Percentiles rank a stretch among this genome's conserved stretches.
Evolutionary conservation across 305 asterid species (phyloP).

Genomic region (Solanum hybrid): DNA sequence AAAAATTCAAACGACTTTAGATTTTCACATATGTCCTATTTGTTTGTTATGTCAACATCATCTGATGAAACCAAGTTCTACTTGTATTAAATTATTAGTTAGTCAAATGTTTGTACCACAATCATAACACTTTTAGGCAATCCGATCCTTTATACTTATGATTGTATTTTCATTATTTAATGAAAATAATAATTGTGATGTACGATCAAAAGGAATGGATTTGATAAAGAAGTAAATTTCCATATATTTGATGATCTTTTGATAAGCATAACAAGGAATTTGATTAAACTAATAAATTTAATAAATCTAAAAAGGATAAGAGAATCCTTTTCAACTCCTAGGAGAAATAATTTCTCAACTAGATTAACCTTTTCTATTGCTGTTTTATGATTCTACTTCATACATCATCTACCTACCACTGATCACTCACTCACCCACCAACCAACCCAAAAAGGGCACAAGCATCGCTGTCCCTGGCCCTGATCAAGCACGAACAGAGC

Average conservation of each 20-base stretch:
- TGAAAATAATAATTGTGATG: not conserved
- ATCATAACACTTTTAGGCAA: not conserved
- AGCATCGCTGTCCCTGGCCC: not conserved
- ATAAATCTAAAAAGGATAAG: not conserved
- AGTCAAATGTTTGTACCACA: not conserved
- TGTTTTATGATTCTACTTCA: not conserved
- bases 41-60: not conserved
- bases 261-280: not conserved
- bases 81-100: not conserved
- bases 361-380: not conserved
- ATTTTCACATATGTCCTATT: not conserved
- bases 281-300: not conserved
- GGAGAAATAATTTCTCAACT: not conserved
- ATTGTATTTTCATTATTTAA: not conserved
- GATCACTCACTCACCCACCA: not conserved
- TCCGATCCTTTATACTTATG: no score
- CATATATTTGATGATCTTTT: not conserved
- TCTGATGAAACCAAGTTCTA: not conserved
- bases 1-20: no score
- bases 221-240: not conserved
- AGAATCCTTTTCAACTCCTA: not conserved
- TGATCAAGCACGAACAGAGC: constrained; percentile 32
- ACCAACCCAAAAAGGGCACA: not conserved
- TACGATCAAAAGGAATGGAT: not conserved
- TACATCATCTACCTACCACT: not conserved